Conservation (phyloP, 1,284 basidiomycete species). For the Marasmius sp. region DNA sequence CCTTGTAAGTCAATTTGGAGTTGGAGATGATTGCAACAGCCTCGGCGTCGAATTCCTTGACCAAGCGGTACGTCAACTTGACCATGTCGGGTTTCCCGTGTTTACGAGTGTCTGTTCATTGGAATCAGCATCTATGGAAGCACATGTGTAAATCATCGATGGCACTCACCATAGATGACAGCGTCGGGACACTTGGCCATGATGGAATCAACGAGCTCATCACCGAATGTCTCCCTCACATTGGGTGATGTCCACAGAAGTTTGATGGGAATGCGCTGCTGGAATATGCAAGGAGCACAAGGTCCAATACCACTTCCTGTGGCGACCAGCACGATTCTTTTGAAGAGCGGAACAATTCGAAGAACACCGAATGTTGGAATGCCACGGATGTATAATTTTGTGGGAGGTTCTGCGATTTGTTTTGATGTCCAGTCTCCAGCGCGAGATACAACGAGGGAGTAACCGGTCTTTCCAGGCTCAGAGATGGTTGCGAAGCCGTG, state of each 20-base stretch:
- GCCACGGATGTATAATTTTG: slow-evolving; percentile 51
- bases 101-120: slow-evolving; percentile 47
- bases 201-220: slow-evolving; percentile 57
- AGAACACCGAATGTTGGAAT: slow-evolving; percentile 61
- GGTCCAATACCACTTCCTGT: slow-evolving; percentile 63
- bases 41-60: slow-evolving; percentile 60
- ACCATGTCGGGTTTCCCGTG: slow-evolving; percentile 67
- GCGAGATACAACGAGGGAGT: slow-evolving; percentile 54
- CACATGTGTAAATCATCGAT: not conserved
- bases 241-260: slow-evolving; percentile 63
- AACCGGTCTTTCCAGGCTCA: slow-evolving; percentile 53
- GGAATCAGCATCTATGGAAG: not conserved
- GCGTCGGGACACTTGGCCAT: slow-evolving; percentile 51
- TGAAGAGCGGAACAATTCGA: slow-evolving; percentile 56
- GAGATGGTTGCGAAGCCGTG: slow-evolving; percentile 59
- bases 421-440: slow-evolving; percentile 63
- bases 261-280: slow-evolving; percentile 48
- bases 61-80: slow-evolving; percentile 54
- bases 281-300: slow-evolving; percentile 54
- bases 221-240: slow-evolving; percentile 58
- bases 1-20: slow-evolving; percentile 57
- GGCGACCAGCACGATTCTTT: slow-evolving; percentile 57
- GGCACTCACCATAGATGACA: slow-evolving; percentile 50
- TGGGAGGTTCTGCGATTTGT: slow-evolving; percentile 51
- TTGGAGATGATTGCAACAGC: slow-evolving; percentile 64